Evolutionary conservation across 345 rosid species (phyloP).

Genomic region (Brassica nigra): DNA sequence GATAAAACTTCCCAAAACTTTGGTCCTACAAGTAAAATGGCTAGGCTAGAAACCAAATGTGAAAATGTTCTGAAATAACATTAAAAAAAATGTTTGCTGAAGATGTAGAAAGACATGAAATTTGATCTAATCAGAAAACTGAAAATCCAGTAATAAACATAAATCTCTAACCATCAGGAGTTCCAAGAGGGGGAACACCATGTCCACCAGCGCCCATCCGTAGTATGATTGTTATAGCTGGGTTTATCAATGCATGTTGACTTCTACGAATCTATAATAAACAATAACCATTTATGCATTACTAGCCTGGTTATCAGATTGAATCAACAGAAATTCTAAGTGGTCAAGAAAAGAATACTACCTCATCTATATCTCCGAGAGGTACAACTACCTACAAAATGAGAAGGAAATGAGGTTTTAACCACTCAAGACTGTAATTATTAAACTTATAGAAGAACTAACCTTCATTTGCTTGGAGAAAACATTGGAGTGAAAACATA

Average conservation of each 20-base stretch:
- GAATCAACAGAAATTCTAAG: not conserved
- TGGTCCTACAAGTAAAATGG: constrained; percentile 15
- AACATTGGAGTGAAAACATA: constrained; percentile 97
- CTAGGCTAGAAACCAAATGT: constrained; percentile 12
- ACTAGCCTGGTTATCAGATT: not conserved
- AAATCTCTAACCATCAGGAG: constrained; percentile 82
- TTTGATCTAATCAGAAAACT: not conserved
- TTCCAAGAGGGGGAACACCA: constrained; percentile 99
- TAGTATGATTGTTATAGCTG: constrained; percentile 88
- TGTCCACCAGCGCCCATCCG: constrained; percentile 99
- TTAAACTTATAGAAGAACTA: constrained; percentile 25
- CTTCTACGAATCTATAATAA: constrained; percentile 77
- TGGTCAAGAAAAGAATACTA: constrained; percentile 36
- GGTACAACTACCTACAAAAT: constrained; percentile 77
- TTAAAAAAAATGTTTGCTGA: not conserved
- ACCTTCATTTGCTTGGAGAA: constrained; percentile 99
- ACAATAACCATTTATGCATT: not conserved
- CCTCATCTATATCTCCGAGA: constrained; percentile 96
- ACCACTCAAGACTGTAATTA: not conserved
- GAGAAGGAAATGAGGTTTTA: not conserved
- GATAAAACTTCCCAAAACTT: constrained; percentile 7
- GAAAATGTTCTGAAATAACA: not conserved
- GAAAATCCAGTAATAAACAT: constrained; percentile 12
- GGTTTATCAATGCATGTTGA: constrained; percentile 97
- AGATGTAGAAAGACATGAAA: constrained; percentile 8